Evolutionary conservation across 805 yeast species (phyloP).

Genomic region (Wickerhamomyces subpelliculosus): DNA sequence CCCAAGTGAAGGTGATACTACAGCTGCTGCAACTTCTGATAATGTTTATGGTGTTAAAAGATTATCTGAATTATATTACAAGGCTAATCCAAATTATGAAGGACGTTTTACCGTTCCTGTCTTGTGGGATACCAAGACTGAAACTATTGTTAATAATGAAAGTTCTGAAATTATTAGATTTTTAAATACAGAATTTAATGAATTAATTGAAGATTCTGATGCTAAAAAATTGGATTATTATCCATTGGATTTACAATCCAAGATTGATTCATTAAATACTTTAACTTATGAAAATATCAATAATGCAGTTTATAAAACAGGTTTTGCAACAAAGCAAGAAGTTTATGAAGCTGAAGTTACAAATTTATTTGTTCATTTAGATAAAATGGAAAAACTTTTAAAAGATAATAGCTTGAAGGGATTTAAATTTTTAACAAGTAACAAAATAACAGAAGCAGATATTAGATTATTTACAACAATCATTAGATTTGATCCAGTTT

Average conservation of each 20-base stretch:
- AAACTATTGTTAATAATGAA: conserved; percentile 87
- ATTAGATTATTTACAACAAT: conserved; percentile 82
- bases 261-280: conserved; percentile 71
- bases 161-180: conserved; percentile 85
- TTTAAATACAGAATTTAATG: conserved; percentile 68
- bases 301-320: conserved; percentile 90
- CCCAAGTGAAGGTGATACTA: conserved; percentile 36
- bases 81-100: conserved; percentile 64
- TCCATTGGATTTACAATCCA: conserved; percentile 44
- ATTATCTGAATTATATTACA: conserved; percentile 65
- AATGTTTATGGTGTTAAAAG: conserved; percentile 52
- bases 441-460: conserved; percentile 82
- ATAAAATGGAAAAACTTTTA: conserved; percentile 60
- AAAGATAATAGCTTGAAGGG: conserved; percentile 28
- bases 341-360: conserved; percentile 66
- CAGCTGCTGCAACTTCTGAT: conserved; percentile 44
- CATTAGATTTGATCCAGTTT: conserved; percentile 86
- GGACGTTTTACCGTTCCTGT: conserved; percentile 93
- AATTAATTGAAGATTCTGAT: conserved; percentile 38
- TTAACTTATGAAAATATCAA: conserved; percentile 84
- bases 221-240: conserved; percentile 51
- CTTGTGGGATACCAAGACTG: conserved; percentile 78
- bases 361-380: conserved; percentile 59
- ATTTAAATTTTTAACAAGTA: conserved; percentile 47
- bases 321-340: conserved; percentile 81